Conservation (phyloP, 1,284 basidiomycete genomes). For the Rhodotorula glutinis region DNA sequence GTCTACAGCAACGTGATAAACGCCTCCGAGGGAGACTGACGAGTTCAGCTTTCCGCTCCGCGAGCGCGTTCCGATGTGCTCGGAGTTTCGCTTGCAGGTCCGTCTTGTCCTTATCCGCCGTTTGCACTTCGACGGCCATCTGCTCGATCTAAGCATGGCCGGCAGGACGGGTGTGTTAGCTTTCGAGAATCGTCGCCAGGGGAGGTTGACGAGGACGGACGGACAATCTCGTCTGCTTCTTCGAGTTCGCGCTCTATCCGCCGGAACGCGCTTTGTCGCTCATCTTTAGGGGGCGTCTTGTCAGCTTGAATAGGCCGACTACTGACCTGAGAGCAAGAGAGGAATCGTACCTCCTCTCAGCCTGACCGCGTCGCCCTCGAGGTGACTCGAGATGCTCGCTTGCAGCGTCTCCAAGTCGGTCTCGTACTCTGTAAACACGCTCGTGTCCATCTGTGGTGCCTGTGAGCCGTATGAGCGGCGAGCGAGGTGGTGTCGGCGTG, state of each 20-base stretch:
- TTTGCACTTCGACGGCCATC: constrained; percentile 99
- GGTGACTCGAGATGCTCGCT: constrained; percentile 16
- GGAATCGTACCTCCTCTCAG: constrained; percentile 22
- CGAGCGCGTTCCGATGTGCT: constrained; percentile 67
- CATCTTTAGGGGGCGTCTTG: constrained; percentile 56
- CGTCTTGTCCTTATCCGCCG: constrained; percentile 68
- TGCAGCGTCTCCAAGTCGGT: constrained; percentile 29
- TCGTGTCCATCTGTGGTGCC: constrained; percentile 11
- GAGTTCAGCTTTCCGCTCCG: constrained; percentile 71
- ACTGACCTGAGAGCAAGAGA: too few species aligned
- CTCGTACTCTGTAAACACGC: constrained; percentile 35
- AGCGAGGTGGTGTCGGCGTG: not conserved
- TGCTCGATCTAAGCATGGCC: constrained; percentile 70
- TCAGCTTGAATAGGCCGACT: not conserved
- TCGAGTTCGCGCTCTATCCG: constrained; percentile 92
- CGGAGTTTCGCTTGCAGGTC: constrained; percentile 71
- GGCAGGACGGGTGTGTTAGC: too few species aligned
- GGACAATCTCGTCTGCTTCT: constrained; percentile 95
- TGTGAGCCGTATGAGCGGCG: not conserved
- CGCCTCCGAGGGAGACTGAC: constrained; percentile 43
- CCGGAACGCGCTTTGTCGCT: constrained; percentile 74
- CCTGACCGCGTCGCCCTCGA: constrained; percentile 21
- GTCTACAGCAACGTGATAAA: not conserved
- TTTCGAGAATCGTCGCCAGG: not conserved
- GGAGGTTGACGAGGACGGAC: constrained; percentile 35